Evolutionary conservation across 441 rosid genomes (phyloP).

Genomic region (Adansonia grandidieri): DNA sequence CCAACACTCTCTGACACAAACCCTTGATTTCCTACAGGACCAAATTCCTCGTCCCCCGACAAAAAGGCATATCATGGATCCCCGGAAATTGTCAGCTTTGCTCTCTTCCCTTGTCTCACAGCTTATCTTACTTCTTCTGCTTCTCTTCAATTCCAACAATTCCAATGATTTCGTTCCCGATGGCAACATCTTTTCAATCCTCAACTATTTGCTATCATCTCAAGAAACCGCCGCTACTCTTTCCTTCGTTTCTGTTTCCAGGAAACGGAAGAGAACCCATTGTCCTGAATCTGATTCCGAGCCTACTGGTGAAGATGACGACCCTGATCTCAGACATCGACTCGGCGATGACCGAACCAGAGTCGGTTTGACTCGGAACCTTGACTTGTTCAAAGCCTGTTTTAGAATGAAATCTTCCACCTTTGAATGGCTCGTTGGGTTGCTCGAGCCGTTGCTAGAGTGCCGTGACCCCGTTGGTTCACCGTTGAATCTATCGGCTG

Average conservation of each 20-base stretch:
- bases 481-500: constrained; percentile 54
- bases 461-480: constrained; percentile 71
- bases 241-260: constrained; percentile 40
- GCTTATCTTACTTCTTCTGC: constrained; percentile 42
- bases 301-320: constrained; percentile 27
- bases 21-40: constrained; percentile 47
- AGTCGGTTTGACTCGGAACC: constrained; percentile 31
- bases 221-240: constrained; percentile 51
- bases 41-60: constrained; percentile 25
- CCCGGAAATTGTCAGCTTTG: constrained; percentile 58
- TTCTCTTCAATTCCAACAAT: constrained; percentile 37
- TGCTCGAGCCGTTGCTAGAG: constrained; percentile 69
- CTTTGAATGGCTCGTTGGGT: constrained; percentile 70
- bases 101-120: constrained; percentile 53
- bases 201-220: constrained; percentile 46
- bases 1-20: constrained; percentile 35
- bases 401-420: constrained; percentile 61
- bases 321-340: constrained; percentile 27
- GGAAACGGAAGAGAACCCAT: constrained; percentile 60
- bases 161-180: constrained; percentile 4
- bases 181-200: constrained; percentile 38
- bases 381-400: constrained; percentile 47
- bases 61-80: constrained; percentile 44
- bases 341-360: constrained; percentile 29
- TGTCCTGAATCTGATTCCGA: constrained; percentile 41